Evolutionary conservation across 805 yeast species (phyloP).

Genomic region (Hanseniaspora lachancei): DNA sequence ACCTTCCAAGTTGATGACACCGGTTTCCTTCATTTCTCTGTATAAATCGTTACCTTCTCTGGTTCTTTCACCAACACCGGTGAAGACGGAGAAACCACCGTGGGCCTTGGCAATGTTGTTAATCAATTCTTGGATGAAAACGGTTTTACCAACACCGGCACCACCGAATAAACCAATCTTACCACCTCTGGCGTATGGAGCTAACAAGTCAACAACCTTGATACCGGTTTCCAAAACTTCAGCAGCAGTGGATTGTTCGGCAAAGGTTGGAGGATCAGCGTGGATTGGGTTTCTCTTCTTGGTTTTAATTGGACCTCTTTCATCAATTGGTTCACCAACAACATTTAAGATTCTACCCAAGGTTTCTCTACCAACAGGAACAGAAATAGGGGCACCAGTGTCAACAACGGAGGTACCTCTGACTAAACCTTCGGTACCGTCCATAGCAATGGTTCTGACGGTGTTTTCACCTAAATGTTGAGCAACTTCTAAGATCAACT

Average conservation of each 20-base stretch:
- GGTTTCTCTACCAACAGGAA: slow-evolving; percentile 98
- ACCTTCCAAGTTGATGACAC: slow-evolving; percentile 99
- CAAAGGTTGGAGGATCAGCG: slow-evolving; percentile 93
- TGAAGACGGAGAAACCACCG: slow-evolving; percentile 99
- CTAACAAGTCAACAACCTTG: slow-evolving; percentile 96
- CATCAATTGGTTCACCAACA: slow-evolving; percentile 98
- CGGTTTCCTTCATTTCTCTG: slow-evolving; percentile 99
- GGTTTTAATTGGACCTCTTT: slow-evolving; percentile 95
- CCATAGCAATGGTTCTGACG: slow-evolving; percentile 99
- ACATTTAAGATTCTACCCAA: slow-evolving; percentile 97
- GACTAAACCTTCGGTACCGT: slow-evolving; percentile 99
- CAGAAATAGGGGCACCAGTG: slow-evolving; percentile 97
- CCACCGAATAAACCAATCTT: slow-evolving; percentile 99
- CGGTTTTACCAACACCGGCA: slow-evolving; percentile 99
- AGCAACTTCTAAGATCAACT: slow-evolving; percentile 92
- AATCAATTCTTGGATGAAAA: slow-evolving; percentile 97
- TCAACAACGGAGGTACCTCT: slow-evolving; percentile 87
- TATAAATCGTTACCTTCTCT: slow-evolving; percentile 99
- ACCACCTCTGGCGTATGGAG: slow-evolving; percentile 99
- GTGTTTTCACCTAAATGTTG: slow-evolving; percentile 99
- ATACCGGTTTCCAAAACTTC: slow-evolving; percentile 99
- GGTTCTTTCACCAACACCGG: slow-evolving; percentile 99
- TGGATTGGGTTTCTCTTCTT: slow-evolving; percentile 94
- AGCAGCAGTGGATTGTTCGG: slow-evolving; percentile 93
- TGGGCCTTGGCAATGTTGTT: slow-evolving; percentile 99